phyloP scores from a whole-genome alignment of 176 grass and related monocot species.

The Elymus sibiricus region DNA sequence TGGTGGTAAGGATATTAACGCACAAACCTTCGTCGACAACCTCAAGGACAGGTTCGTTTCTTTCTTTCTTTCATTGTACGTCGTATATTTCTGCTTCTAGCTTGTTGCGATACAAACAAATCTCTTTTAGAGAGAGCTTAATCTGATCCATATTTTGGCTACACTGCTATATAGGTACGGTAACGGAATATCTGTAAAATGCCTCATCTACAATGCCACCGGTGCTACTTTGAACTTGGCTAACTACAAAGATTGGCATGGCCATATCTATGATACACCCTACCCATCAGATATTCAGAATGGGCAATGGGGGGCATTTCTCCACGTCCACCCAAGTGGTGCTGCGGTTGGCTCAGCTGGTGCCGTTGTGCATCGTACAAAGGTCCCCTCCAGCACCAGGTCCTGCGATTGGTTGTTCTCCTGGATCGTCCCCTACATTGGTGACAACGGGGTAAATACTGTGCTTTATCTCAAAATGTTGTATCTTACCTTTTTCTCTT shows the following conservation, averaged over 20 bases:
- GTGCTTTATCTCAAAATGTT: no score
- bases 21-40: neutral
- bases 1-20: neutral
- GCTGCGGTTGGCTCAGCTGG: neutral
- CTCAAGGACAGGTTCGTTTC: neutral
- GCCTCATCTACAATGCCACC: constrained; percentile 24
- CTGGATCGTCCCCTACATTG: neutral
- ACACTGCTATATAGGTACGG: neutral
- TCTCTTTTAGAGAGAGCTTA: neutral
- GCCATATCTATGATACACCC: constrained; percentile 7
- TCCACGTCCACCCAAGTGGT: neutral
- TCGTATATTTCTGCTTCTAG: no score
- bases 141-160: neutral
- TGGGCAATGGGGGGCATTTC: constrained; percentile 18
- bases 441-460: neutral
- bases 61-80: no score
- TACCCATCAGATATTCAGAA: constrained; percentile 18
- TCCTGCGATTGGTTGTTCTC: constrained; percentile 7
- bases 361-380: constrained; percentile 2
- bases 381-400: no score
- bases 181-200: constrained; percentile 4
- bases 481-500: neutral
- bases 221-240: neutral
- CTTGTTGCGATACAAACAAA: no score
- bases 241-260: neutral